These are phyloP conservation scores for Penicillium sp. DNA, from an alignment of 2,329 filamentous ascomycete genomes.

Conservation along the genomic window DNA sequence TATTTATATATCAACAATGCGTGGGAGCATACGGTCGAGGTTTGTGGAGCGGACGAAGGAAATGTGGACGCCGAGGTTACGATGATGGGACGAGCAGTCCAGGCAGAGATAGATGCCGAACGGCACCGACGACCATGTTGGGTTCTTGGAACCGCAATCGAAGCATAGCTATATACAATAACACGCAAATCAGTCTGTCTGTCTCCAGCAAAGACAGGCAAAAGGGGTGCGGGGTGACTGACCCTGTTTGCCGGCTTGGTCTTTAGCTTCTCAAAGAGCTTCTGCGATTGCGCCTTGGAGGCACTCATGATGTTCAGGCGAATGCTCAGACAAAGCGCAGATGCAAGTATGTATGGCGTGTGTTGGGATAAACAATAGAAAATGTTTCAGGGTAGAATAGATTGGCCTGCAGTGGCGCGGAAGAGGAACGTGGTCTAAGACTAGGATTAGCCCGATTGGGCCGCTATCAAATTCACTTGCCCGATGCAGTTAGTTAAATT, in stretches of 20 bases:
- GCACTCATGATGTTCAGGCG: conserved; percentile 55
- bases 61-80: conserved; percentile 97
- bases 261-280: conserved; percentile 97
- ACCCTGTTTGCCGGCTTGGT: conserved; percentile 93
- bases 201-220: background rate
- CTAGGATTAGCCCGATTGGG: conserved; percentile 28
- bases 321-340: conserved; percentile 9
- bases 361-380: background rate
- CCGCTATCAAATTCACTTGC: background rate
- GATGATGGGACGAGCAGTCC: conserved; percentile 94
- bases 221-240: conserved; percentile 28
- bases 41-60: conserved; percentile 98
- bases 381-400: background rate
- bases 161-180: conserved; percentile 73
- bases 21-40: conserved; percentile 75
- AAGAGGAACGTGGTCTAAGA: conserved; percentile 38
- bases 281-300: conserved; percentile 90
- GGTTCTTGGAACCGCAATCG: conserved; percentile 95
- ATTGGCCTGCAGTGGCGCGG: conserved; percentile 22
- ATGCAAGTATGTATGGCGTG: background rate
- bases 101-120: conserved; percentile 97
- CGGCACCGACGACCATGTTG: conserved; percentile 95
- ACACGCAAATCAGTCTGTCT: conserved; percentile 16
- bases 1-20: conserved; percentile 20
- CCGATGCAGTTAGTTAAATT: background rate